Evolutionary conservation across 108 stramenopile genomes (phyloP), one percentile per base, ranked within the genome.

Genomic region (Skeletonema costatum): DNA sequence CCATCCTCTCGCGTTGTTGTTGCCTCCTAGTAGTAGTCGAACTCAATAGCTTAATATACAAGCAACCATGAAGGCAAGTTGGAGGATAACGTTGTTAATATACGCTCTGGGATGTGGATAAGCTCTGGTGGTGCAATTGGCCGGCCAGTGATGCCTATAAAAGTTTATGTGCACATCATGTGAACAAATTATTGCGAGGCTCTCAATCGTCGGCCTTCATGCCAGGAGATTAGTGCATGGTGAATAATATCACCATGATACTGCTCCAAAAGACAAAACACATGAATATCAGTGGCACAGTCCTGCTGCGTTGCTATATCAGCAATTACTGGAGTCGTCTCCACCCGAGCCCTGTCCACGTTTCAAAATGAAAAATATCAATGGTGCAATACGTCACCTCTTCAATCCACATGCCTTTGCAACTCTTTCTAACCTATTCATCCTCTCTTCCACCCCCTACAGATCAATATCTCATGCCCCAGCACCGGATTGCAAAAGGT

Each of bases 401-500:
- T 21, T 9, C 51, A 19, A 35, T 30, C 32, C 32, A 4, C 60
- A 41, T 32, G 35, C 21, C 38, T 35, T 32, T 35, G 3, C 48
- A 62, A 35, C 16, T 62, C 17, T 12, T 46, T 32, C n/a, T 69
- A 25, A 30, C 60, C 25, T 8, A 32, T 2, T 12, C 60, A 41
- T 58, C 9, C n/a, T 70, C 60, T 21, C 13, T 9, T 19, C n/a
- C 56, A 46, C 8, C 46, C 36, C 38, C 51, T 5, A 61, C 76
- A 99, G 99, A 96, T 99, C 87, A 99, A 99, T 89, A 98, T 99
- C 79, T 96, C 99, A 33, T 96, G 89, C 86, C 99, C 99, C 70
- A 83, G 84, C 74, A 99, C 98, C 65, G 99, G 98, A 25, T 79
- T 93, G 72, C 97, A 98, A 92, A 98, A 98, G 84, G 81, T 97